Percentiles rank a stretch among this genome's conserved stretches.
Conservation (phyloP, 495 filamentous ascomycete genomes). For the Xylaria flabelliformis region DNA sequence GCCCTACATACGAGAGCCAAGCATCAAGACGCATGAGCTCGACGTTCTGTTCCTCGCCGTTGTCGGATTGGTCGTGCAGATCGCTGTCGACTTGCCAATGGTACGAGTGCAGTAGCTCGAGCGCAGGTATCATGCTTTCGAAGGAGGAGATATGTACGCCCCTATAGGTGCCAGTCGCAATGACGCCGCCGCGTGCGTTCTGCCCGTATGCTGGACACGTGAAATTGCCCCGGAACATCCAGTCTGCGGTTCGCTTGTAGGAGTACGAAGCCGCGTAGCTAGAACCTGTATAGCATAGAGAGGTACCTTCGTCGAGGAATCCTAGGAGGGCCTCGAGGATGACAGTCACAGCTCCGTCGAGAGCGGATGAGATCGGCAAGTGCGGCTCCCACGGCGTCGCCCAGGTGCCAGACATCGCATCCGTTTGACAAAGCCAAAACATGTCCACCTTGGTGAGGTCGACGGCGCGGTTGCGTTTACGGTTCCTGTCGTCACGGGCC, state of each 20-base stretch:
- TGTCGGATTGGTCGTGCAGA: background rate
- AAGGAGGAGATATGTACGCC: background rate
- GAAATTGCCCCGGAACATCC: background rate
- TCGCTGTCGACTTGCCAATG: slow-evolving; percentile 7
- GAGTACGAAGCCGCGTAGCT: background rate
- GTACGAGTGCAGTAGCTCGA: slow-evolving; percentile 10
- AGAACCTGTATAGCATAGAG: background rate
- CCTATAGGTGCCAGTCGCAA: background rate
- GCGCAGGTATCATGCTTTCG: background rate
- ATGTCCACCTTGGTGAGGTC: slow-evolving; percentile 14
- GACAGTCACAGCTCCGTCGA: slow-evolving; percentile 11
- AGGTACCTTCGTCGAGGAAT: slow-evolving; percentile 4
- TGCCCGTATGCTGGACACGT: slow-evolving; percentile 5
- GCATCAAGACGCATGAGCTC: background rate
- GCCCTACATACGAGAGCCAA: slow-evolving; percentile 10
- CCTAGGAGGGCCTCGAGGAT: slow-evolving; percentile 5
- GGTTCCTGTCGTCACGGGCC: slow-evolving; percentile 1
- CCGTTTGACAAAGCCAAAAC: slow-evolving; percentile 12
- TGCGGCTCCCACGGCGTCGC: background rate
- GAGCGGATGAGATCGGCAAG: slow-evolving; percentile 4
- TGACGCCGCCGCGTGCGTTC: slow-evolving; percentile 4
- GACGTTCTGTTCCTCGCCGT: slow-evolving; percentile 7
- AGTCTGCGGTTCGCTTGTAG: background rate
- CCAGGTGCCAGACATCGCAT: slow-evolving; percentile 3
- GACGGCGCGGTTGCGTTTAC: slow-evolving; percentile 3